These are phyloP conservation scores for Acer negundo DNA, from an alignment of 345 rosid species.

Conservation along the genomic window DNA sequence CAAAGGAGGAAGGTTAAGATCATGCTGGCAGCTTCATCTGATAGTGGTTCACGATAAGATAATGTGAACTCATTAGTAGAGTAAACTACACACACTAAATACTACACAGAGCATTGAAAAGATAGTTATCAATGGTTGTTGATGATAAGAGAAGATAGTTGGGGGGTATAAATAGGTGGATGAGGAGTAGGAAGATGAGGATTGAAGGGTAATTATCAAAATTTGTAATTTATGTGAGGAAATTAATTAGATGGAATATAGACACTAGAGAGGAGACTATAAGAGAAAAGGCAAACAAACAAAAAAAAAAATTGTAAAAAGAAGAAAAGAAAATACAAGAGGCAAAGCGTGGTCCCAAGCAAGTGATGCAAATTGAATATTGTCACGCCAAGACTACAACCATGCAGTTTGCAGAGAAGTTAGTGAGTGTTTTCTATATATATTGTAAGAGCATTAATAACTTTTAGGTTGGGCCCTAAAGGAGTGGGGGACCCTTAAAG, in stretches of 20 bases:
- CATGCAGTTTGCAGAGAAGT: slow-evolving; percentile 35
- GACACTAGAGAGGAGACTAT: background rate
- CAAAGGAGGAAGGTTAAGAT: slow-evolving; percentile 57
- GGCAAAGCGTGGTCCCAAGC: slow-evolving; percentile 45
- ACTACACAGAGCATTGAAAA: too few species aligned
- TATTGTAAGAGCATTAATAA: slow-evolving; percentile 43
- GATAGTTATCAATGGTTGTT: background rate
- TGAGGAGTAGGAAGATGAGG: slow-evolving; percentile 14
- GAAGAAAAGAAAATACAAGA: background rate
- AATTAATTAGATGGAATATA: slow-evolving; percentile 8
- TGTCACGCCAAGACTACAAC: slow-evolving; percentile 43
- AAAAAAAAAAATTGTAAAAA: background rate
- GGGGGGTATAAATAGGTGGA: slow-evolving; percentile 29
- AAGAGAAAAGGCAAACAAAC: background rate
- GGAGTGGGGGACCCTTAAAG: slow-evolving; percentile 38
- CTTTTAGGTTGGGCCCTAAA: slow-evolving; percentile 39
- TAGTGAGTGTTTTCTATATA: slow-evolving; percentile 37
- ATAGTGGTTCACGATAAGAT: slow-evolving; percentile 50
- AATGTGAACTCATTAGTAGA: slow-evolving; percentile 18
- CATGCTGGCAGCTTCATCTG: slow-evolving; percentile 99
- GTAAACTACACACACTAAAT: background rate
- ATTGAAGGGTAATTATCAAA: slow-evolving; percentile 19
- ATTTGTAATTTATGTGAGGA: background rate
- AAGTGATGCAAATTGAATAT: slow-evolving; percentile 45
- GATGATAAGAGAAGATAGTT: slow-evolving; percentile 26